Evolutionary conservation across 768 basidiomycete species (phyloP).

Genomic region (Pleurotus salmoneostramineus): DNA sequence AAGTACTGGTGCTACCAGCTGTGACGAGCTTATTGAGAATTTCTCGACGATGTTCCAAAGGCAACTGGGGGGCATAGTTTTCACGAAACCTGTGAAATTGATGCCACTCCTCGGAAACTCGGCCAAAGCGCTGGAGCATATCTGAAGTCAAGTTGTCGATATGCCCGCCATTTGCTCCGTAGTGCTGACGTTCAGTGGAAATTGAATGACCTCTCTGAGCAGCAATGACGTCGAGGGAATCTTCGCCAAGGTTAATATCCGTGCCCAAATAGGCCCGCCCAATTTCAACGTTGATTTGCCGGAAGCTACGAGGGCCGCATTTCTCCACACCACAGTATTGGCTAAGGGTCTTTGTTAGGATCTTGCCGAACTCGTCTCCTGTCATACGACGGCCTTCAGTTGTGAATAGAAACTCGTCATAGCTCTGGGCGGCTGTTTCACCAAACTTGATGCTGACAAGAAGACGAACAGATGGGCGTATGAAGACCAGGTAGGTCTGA

Average conservation of each 20-base stretch:
- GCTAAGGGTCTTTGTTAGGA: background rate
- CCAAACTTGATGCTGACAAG: constrained; percentile 7
- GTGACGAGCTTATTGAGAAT: background rate
- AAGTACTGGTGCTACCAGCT: too few species aligned
- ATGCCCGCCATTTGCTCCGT: constrained; percentile 14
- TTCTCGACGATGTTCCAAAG: background rate
- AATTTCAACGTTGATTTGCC: constrained; percentile 15
- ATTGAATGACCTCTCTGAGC: constrained; percentile 13
- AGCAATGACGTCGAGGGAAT: constrained; percentile 10
- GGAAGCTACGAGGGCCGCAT: constrained; percentile 9
- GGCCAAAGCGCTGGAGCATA: constrained; percentile 12
- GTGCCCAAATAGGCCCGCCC: constrained; percentile 16
- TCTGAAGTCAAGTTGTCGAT: constrained; percentile 14
- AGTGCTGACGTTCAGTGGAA: constrained; percentile 4
- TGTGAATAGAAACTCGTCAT: constrained; percentile 15
- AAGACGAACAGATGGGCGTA: constrained; percentile 10
- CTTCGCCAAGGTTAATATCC: constrained; percentile 12
- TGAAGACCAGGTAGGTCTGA: constrained; percentile 9
- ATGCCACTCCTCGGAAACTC: constrained; percentile 17
- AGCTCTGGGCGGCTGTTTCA: constrained; percentile 1
- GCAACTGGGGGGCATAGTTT: constrained; percentile 11
- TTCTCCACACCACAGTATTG: constrained; percentile 6
- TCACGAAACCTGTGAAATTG: constrained; percentile 11
- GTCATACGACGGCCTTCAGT: background rate
- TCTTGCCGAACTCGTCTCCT: background rate